Base-by-base conservation (phyloP, 371 early-diverging fungal genomes). In the Lichtheimia ornata region DNA sequence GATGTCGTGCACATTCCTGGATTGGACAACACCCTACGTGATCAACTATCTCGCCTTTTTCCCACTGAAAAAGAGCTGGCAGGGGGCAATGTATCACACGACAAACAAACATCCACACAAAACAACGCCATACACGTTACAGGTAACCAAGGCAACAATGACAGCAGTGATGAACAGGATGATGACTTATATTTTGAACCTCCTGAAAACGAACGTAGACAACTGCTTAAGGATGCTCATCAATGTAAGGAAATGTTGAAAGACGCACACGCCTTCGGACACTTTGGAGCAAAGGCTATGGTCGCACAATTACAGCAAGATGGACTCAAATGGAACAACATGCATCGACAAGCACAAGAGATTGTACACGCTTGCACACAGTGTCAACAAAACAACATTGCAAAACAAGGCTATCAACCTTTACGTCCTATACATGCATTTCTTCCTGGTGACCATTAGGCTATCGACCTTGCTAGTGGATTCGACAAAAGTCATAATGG, bases 381-480 rank as follows among this genome's bases (percentile, higher is more conserved):
- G 28, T 74, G 70, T 44, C 64, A 58, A 42, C 17, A 50, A 20
- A 60, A 24, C 28, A 67, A 61, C 40, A 56, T 59, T 13, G 40
- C 41, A 24, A 51, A 56, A 42, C 20, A 52, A 22, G 60, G 66
- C 0, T 74, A 60, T 41, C 58, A 67, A 54, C 67, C 70, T 17
- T 22, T 68, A 22, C 43, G 44, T 51, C 41, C 69, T 2, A 66
- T 74, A 7, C 5, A 44, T 43, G 57, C 67, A 17, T 44, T 22
- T 18, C 7, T 52, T n/a, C 11, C 69, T 4, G 65, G 65, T 17
- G 59, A 66, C 41, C 63, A 69, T 43, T 59, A 62, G 55, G 61
- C 62, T 11, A 69, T 70, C 0, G 74, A 75, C 41, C 42, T 69
- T 15, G 65, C 69, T 54, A 66, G 66, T 13, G 62, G 66, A 7